A percentile compares a stretch with the other conserved stretches of the same genome.
phyloP scores from a whole-genome alignment of 2,329 filamentous ascomycete species.

The Venturia asperata region DNA sequence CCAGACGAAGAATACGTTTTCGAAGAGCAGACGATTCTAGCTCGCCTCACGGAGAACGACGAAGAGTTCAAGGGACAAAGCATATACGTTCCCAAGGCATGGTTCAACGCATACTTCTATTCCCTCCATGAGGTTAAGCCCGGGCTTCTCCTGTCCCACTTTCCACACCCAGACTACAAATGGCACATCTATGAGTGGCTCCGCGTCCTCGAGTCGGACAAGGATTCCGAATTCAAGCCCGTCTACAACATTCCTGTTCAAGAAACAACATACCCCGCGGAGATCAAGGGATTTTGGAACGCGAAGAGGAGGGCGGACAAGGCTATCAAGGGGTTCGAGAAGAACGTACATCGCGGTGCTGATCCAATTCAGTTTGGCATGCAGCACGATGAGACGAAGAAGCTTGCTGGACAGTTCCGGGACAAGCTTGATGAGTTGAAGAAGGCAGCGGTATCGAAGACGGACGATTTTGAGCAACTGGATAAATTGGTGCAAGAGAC shows the following conservation, averaged over 20 bases:
- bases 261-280: conserved; percentile 19
- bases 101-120: conserved; percentile 22
- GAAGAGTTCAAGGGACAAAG: conserved; percentile 20
- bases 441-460: conserved; percentile 19
- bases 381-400: conserved; percentile 22
- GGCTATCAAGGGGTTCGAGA: conserved; percentile 20
- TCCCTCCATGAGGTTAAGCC: conserved; percentile 20
- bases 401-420: conserved; percentile 19
- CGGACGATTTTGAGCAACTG: conserved; percentile 20
- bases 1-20: conserved; percentile 21
- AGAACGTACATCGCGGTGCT: conserved; percentile 20
- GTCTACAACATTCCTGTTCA: conserved; percentile 19
- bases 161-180: conserved; percentile 21
- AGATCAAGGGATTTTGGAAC: conserved; percentile 21
- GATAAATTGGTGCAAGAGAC: conserved; percentile 20
- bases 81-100: conserved; percentile 20
- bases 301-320: conserved; percentile 21
- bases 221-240: conserved; percentile 17
- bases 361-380: conserved; percentile 21
- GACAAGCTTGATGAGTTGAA: conserved; percentile 20
- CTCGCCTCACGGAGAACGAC: conserved; percentile 21
- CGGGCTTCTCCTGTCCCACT: conserved; percentile 20
- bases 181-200: conserved; percentile 22
- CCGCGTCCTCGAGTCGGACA: conserved; percentile 19
- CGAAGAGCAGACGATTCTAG: conserved; percentile 21